Conservation (phyloP, 441 rosid genomes). For the Populus hybrid region DNA sequence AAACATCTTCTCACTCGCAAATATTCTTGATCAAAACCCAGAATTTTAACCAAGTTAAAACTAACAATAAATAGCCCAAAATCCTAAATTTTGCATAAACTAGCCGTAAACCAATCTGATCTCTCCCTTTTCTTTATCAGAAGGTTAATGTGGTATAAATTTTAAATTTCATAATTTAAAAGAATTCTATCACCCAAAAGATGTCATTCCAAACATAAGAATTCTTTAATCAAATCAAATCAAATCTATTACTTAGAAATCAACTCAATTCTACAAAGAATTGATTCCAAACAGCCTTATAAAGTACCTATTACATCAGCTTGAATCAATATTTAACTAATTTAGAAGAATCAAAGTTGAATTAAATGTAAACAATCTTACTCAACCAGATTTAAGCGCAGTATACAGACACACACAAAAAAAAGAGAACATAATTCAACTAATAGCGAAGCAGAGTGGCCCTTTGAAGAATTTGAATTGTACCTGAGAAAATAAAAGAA, state of each 20-base stretch:
- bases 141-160: background rate
- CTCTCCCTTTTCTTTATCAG: background rate
- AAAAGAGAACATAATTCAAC: background rate
- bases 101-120: no score
- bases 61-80: conserved; percentile 5
- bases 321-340: background rate
- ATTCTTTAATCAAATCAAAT: background rate
- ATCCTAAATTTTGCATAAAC: background rate
- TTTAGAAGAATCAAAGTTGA: background rate
- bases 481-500: background rate
- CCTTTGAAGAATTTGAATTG: background rate
- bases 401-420: background rate
- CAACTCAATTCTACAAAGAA: background rate
- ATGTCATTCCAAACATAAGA: background rate
- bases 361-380: background rate
- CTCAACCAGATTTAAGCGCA: background rate
- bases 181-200: background rate
- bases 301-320: background rate
- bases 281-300: background rate
- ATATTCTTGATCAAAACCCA: background rate
- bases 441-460: background rate
- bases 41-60: background rate
- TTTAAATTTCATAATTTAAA: no score
- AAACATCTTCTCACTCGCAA: conserved; percentile 36
- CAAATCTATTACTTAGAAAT: background rate